Evolutionary conservation across 2,329 filamentous ascomycete species (phyloP).

Genomic region (Exophiala aquamarina): DNA sequence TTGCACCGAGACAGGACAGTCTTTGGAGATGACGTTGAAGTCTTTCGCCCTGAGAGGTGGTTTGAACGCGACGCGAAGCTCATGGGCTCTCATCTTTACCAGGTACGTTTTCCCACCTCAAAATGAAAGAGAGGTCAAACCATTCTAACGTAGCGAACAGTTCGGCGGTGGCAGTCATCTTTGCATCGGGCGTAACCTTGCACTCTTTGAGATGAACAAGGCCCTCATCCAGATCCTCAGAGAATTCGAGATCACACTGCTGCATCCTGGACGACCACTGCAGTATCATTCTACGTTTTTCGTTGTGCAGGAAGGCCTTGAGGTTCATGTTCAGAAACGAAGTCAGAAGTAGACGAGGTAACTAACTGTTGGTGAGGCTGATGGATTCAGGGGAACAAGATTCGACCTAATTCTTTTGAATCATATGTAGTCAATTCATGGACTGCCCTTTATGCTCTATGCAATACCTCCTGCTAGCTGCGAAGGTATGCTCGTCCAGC

Average conservation of each 20-base stretch:
- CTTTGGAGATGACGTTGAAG: conserved; percentile 41
- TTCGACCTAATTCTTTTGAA: no score
- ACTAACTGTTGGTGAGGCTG: background rate
- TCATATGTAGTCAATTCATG: no score
- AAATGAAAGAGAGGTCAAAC: background rate
- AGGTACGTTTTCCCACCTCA: conserved; percentile 38
- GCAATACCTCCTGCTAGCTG: no score
- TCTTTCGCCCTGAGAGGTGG: conserved; percentile 49
- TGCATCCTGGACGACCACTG: conserved; percentile 50
- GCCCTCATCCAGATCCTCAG: conserved; percentile 55
- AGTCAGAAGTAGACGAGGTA: background rate
- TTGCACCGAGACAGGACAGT: conserved; percentile 42
- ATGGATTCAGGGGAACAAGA: background rate
- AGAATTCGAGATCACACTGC: conserved; percentile 55
- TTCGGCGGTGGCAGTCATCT: conserved; percentile 58
- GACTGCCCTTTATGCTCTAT: no score
- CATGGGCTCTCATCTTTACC: conserved; percentile 57
- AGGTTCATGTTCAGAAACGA: conserved; percentile 43
- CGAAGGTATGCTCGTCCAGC: no score
- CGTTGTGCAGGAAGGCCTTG: conserved; percentile 58
- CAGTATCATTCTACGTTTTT: conserved; percentile 59
- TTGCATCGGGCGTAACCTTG: conserved; percentile 58
- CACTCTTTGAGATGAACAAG: conserved; percentile 61
- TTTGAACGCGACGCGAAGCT: conserved; percentile 39
- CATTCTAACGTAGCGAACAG: conserved; percentile 10